Evolutionary conservation across 2,329 filamentous ascomycete genomes (phyloP).

Genomic region (Microthyrium microscopicum): DNA sequence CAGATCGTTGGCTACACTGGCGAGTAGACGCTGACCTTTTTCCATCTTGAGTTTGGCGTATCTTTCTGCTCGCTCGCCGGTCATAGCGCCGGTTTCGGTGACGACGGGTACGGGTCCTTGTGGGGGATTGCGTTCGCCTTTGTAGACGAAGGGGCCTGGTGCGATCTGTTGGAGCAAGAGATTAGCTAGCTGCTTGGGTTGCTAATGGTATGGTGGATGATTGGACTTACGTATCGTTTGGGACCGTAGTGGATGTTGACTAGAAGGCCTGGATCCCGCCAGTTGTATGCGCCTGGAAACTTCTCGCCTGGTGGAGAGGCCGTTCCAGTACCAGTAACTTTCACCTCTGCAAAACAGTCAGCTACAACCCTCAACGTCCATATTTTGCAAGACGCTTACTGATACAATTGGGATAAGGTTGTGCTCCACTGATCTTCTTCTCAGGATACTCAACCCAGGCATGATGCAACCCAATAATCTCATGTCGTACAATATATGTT

Average conservation of each 20-base stretch:
- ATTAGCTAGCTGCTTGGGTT: background rate
- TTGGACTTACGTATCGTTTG: background rate
- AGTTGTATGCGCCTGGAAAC: constrained; percentile 3
- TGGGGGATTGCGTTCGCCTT: background rate
- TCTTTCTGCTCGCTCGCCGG: background rate
- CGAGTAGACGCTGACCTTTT: background rate
- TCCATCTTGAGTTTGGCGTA: background rate
- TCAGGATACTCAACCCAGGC: constrained; percentile 10
- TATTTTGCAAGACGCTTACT: too few relatives aligned
- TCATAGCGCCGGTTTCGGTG: constrained; percentile 2
- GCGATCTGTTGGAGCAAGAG: too few relatives aligned
- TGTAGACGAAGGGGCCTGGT: constrained; percentile 1
- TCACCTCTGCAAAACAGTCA: background rate
- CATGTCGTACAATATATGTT: constrained; percentile 38
- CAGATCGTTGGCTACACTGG: background rate
- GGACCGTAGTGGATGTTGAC: constrained; percentile 2
- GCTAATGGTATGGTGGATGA: background rate
- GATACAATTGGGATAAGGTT: constrained; percentile 35
- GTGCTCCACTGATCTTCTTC: constrained; percentile 25
- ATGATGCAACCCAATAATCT: constrained; percentile 32
- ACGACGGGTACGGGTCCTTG: background rate
- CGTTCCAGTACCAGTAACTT: constrained; percentile 2
- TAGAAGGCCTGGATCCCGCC: constrained; percentile 1
- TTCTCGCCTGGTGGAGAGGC: background rate
- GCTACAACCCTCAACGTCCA: background rate